Evolutionary conservation across 495 filamentous ascomycete species (phyloP), one percentile per base, ranked within the genome.

Genomic region (Penicillium silybi): DNA sequence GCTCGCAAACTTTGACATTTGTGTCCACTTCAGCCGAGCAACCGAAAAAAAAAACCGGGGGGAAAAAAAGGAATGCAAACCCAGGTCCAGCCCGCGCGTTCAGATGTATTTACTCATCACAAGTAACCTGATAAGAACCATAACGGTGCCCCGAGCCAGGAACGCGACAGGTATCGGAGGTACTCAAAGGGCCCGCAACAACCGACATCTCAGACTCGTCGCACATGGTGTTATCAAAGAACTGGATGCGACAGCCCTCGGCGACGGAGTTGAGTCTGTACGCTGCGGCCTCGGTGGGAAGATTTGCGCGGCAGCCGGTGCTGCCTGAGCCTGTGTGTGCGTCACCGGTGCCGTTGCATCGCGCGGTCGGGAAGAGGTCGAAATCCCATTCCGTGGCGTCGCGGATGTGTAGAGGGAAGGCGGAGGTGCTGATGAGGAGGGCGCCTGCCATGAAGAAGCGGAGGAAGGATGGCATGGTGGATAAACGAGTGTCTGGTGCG

Each of bases 141-240:
- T 51, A 61, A 9, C 55, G 57, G 4, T 53, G 52, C 6, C 41
- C 27, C 15, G 44, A 25, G 6, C 19, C 44, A 4, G 61, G 48
- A 8, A 54, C 43, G 26, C 42, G 59, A 35, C 63, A 65, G 4
- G 34, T 29, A 15, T 54, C 50, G 2, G 48, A 43, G 26, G 40
- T 19, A n/a, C 26, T 54, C 18, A 49, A 39, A 9, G 58, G 52
- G 7, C 52, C 53, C 0, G 58, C 52, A 11, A 64, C 17, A 37
- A 56, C 61, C 4, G 54, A 54, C 10, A 52, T 40, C 18, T 61
- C 59, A 35, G 26, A 49, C 26, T 38, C 27, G 19, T 66, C 63
- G 53, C 63, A 66, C 63, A 66, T 66, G 15, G 63, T 66, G 46
- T 66, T 66, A 22, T 66, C 63, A 34, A 52, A 66, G 35, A 64